phyloP scores from a whole-genome alignment of 1,284 basidiomycete genomes.

The Trametes sp. region DNA sequence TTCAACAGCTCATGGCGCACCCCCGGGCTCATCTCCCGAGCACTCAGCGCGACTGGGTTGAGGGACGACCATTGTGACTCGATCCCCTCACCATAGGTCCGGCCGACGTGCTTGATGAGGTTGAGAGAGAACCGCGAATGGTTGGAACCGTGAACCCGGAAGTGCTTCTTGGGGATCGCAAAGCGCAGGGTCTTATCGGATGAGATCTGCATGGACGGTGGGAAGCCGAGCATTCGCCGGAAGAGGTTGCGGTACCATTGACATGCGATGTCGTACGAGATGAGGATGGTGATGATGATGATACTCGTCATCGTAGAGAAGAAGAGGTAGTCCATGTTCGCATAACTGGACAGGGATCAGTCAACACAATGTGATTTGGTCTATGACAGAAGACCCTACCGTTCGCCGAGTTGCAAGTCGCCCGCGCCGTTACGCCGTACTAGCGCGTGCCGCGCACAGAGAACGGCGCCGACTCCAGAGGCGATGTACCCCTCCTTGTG shows the following conservation, averaged over 20 bases:
- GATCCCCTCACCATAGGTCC: constrained; percentile 42
- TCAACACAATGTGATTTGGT: background rate
- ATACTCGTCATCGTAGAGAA: constrained; percentile 30
- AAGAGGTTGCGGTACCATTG: constrained; percentile 40
- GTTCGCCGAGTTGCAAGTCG: constrained; percentile 48
- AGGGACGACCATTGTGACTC: constrained; percentile 36
- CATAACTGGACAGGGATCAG: constrained; percentile 32
- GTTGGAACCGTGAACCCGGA: constrained; percentile 36
- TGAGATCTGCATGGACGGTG: constrained; percentile 14
- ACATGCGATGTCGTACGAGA: constrained; percentile 48
- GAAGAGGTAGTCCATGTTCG: constrained; percentile 49
- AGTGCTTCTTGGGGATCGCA: constrained; percentile 39
- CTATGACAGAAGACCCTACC: constrained; percentile 31
- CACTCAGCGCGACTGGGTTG: constrained; percentile 33
- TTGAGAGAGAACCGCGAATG: constrained; percentile 38
- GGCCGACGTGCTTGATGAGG: constrained; percentile 24
- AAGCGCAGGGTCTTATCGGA: constrained; percentile 1
- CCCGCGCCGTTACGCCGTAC: constrained; percentile 42
- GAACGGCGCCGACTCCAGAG: constrained; percentile 42
- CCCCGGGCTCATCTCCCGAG: constrained; percentile 39
- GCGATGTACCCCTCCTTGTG: constrained; percentile 34
- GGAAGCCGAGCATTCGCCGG: constrained; percentile 17
- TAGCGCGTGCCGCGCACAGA: constrained; percentile 46
- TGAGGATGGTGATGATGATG: constrained; percentile 24
- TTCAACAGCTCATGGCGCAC: constrained; percentile 38